Conservation (phyloP, 2,329 filamentous ascomycete genomes). For the Alternaria dauci region DNA sequence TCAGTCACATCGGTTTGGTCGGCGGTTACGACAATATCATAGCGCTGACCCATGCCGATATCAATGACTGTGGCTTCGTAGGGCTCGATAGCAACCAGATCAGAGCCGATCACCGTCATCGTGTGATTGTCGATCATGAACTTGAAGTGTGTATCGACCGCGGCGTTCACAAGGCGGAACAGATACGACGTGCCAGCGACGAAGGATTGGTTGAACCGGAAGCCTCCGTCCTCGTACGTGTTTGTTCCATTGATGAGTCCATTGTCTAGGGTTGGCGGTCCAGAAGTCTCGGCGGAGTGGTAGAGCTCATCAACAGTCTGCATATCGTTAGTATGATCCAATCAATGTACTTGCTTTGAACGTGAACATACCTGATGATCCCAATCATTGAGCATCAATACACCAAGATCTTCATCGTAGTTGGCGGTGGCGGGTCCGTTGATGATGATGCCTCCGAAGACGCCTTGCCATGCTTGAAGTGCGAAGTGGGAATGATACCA, state of each 20-base stretch:
- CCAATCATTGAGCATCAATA: conserved; percentile 56
- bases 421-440: conserved; percentile 51
- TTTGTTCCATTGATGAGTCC: conserved; percentile 58
- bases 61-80: conserved; percentile 52
- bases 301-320: conserved; percentile 51
- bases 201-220: conserved; percentile 50
- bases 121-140: conserved; percentile 57
- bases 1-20: conserved; percentile 36
- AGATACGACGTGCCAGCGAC: conserved; percentile 52
- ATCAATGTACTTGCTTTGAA: too few species aligned
- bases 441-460: conserved; percentile 53
- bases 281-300: conserved; percentile 31
- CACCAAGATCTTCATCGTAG: conserved; percentile 57
- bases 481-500: conserved; percentile 57
- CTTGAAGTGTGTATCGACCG: conserved; percentile 53
- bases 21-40: conserved; percentile 50
- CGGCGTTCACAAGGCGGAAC: conserved; percentile 55
- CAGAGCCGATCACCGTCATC: conserved; percentile 54
- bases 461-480: conserved; percentile 53
- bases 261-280: conserved; percentile 52
- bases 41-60: conserved; percentile 54
- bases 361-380: conserved; percentile 38
- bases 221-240: conserved; percentile 43
- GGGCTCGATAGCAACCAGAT: conserved; percentile 54
- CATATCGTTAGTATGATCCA: neutral